Evolutionary conservation across 495 filamentous ascomycete species (phyloP).

Genomic region (Penicillium robsamsonii): DNA sequence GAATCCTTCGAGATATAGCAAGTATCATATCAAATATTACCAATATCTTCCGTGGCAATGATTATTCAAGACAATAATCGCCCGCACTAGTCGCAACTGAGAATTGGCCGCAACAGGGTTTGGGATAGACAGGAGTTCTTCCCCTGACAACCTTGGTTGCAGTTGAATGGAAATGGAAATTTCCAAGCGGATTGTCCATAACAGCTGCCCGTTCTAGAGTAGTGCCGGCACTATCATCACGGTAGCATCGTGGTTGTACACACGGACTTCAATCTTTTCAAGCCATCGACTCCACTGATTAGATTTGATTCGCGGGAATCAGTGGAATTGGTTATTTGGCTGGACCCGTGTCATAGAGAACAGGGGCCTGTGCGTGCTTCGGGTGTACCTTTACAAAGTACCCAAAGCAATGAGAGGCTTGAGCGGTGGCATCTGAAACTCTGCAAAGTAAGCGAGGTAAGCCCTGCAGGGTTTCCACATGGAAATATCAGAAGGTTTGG

Average conservation of each 20-base stretch:
- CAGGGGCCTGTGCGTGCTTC: neutral
- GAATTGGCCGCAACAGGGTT: neutral
- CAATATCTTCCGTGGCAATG: neutral
- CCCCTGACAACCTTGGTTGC: neutral
- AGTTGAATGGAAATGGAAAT: no score
- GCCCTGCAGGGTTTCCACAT: slow-evolving; percentile 5
- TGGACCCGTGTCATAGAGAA: neutral
- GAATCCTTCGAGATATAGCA: neutral
- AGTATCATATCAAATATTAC: neutral
- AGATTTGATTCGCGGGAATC: slow-evolving; percentile 1
- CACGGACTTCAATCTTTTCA: neutral
- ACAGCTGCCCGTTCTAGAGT: neutral
- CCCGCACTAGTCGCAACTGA: neutral
- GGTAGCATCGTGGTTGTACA: neutral
- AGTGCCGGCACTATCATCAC: neutral
- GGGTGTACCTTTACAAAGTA: neutral
- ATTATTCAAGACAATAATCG: neutral
- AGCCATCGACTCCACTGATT: neutral
- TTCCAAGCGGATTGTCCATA: neutral
- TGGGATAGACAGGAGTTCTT: neutral
- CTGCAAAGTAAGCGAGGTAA: neutral
- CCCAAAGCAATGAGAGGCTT: neutral
- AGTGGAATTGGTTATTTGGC: neutral
- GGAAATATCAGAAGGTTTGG: neutral
- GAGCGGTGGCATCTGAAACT: slow-evolving; percentile 5